phyloP scores from a whole-genome alignment of 2,329 filamentous ascomycete genomes.

The Fusarium virguliforme region DNA sequence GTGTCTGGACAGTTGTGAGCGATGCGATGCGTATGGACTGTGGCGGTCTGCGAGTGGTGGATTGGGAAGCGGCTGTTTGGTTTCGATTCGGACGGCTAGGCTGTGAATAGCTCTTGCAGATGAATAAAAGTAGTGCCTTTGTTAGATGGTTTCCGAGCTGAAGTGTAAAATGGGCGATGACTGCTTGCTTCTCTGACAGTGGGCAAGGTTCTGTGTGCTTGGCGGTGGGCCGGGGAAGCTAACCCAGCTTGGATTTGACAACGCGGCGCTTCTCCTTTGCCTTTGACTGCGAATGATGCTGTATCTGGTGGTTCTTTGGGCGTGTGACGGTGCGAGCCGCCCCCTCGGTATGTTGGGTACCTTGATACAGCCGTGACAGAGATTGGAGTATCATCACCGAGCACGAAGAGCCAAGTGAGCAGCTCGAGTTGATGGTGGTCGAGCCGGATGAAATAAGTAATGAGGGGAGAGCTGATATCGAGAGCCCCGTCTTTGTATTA shows the following conservation, averaged over 20 bases:
- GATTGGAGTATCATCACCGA: no score
- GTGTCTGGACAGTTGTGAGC: conserved; percentile 3
- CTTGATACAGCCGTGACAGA: neutral
- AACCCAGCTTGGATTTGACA: conserved; percentile 9
- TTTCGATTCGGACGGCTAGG: conserved; percentile 31
- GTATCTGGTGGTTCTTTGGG: neutral
- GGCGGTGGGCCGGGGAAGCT: neutral
- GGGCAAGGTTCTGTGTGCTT: neutral
- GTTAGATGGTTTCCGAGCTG: conserved; percentile 30
- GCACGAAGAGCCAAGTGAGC: no score
- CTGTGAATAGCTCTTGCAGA: conserved; percentile 50
- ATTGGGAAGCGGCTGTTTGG: conserved; percentile 34
- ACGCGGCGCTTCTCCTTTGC: neutral
- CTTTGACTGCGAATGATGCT: neutral
- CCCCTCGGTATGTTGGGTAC: neutral
- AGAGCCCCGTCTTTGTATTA: no score
- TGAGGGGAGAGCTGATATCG: no score
- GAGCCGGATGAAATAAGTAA: no score
- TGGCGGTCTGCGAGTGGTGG: conserved; percentile 6
- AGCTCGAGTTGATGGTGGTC: no score
- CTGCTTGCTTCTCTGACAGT: neutral
- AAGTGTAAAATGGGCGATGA: neutral
- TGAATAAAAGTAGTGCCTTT: conserved; percentile 52
- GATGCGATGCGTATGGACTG: conserved; percentile 12
- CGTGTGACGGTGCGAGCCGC: neutral